These are phyloP conservation scores for Thalia dealbata DNA, from an alignment of 176 grass and related monocot genomes.

Conservation along the genomic window DNA sequence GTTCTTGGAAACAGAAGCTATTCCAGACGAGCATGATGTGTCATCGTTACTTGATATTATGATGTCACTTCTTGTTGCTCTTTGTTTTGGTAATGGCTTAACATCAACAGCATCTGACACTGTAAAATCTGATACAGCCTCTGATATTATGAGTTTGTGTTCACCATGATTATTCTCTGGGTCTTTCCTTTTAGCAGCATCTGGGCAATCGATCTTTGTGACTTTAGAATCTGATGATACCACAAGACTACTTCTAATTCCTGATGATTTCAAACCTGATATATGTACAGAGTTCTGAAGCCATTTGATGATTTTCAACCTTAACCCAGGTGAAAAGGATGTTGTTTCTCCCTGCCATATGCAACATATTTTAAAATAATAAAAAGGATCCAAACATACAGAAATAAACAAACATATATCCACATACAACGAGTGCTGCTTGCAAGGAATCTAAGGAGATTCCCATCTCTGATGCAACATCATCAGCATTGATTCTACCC, in stretches of 20 bases:
- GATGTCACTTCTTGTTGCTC: constrained; percentile 30
- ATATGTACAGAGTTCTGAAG: constrained; percentile 53
- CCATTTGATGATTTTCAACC: constrained; percentile 92
- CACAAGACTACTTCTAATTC: constrained; percentile 26
- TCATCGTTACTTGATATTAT: constrained; percentile 29
- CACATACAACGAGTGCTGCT: constrained; percentile 79
- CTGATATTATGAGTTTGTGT: constrained; percentile 29
- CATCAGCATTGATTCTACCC: constrained; percentile 59
- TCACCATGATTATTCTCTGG: constrained; percentile 11
- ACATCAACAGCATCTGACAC: constrained; percentile 26
- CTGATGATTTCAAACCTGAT: constrained; percentile 28
- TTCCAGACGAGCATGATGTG: constrained; percentile 19
- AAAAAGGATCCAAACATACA: background rate
- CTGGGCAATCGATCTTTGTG: constrained; percentile 27
- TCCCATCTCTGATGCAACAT: constrained; percentile 92
- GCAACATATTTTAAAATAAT: constrained; percentile 18
- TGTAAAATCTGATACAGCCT: constrained; percentile 18
- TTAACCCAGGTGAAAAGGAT: constrained; percentile 88
- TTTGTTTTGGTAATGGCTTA: constrained; percentile 18
- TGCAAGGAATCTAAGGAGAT: constrained; percentile 88
- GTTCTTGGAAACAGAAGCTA: constrained; percentile 29
- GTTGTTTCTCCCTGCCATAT: constrained; percentile 82
- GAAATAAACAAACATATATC: background rate
- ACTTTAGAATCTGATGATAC: constrained; percentile 35
- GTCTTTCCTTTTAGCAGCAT: constrained; percentile 23